A percentile compares a stretch with the other conserved stretches of the same genome.
Evolutionary conservation across 2,329 filamentous ascomycete species (phyloP).

Genomic region (Cercospora canescens): DNA sequence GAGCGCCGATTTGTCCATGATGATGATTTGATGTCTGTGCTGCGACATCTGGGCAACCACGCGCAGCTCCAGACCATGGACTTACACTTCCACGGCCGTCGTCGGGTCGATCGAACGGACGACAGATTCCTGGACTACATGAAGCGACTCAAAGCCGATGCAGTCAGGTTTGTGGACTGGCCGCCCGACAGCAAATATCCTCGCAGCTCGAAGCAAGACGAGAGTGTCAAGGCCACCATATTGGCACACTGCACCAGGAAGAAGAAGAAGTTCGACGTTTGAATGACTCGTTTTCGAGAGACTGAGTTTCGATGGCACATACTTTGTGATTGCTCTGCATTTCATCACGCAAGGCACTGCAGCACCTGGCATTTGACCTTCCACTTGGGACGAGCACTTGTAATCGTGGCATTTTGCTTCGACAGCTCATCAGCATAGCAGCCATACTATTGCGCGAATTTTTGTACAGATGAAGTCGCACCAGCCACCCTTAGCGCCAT

Average conservation of each 20-base stretch:
- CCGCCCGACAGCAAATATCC: constrained; percentile 28
- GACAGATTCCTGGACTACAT: constrained; percentile 48
- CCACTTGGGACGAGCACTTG: background rate
- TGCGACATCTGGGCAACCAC: constrained; percentile 45
- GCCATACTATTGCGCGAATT: background rate
- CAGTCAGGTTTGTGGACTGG: constrained; percentile 37
- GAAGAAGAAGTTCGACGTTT: constrained; percentile 27
- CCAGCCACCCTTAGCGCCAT: background rate
- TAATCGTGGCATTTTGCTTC: background rate
- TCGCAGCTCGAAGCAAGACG: constrained; percentile 37
- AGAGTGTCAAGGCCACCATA: constrained; percentile 35
- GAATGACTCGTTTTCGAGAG: constrained; percentile 10
- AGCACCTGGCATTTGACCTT: background rate
- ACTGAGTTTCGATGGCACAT: background rate
- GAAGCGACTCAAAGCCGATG: constrained; percentile 46
- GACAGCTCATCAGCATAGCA: background rate
- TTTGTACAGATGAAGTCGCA: background rate
- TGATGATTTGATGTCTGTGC: constrained; percentile 45
- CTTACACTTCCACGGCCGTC: constrained; percentile 46
- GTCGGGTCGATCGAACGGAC: constrained; percentile 36
- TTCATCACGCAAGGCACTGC: background rate
- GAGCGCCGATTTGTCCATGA: constrained; percentile 52
- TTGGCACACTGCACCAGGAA: constrained; percentile 25
- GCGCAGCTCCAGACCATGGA: constrained; percentile 45
- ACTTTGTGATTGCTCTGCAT: background rate